Base-by-base conservation (phyloP, 352 stramenopile genomes). In the Pythium pyrilobum region DNA sequence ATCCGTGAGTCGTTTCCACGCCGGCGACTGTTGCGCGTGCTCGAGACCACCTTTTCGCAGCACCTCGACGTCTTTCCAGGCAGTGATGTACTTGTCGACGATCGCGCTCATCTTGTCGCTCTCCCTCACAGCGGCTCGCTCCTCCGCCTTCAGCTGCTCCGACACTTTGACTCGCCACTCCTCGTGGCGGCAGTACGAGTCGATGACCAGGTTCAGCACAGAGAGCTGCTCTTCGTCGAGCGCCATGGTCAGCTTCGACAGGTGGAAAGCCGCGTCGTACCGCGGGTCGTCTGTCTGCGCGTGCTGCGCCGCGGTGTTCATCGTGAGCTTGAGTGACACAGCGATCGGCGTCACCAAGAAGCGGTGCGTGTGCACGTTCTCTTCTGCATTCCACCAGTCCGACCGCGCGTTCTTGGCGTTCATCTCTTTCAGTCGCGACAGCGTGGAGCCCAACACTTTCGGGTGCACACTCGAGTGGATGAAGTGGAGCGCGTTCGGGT, bases 171-270 rank as follows among this genome's bases (percentile, higher is more conserved):
- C 34, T 27, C 81, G 66, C 84, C 84, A 94, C 32, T 86, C 77
- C 44, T 89, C 78, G 55, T 96, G 81, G 1, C 67, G 59, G 27
- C 38, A 62, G 47, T 88, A 90, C 2, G 72, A 77, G 33, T 93
- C 81, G n/a, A 90, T 55, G 44, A 96, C 58, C 32, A 89, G 45
- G 34, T 85, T 87, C 31, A 91, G 18, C 4, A 96, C 74, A 5
- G 79, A 90, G 0, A 94, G 57, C 47, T 96, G 85, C 47, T 96
- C 78, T 65, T 96, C 84, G 47, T 96, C 85, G 12, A 95, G 42
- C 25, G 76, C 71, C 50, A 81, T 71, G 29, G 74, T 74, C 46
- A 95, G 64, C 52, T 83, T 83, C 2, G 85, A 94, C 32, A 94
- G 61, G 37, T 95, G 77, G 51, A 96, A 92, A 18, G 62, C 60